A percentile compares a stretch with the other conserved stretches of the same genome.
phyloP scores from a whole-genome alignment of 179 eudicot species.

The Actinidia arguta region DNA sequence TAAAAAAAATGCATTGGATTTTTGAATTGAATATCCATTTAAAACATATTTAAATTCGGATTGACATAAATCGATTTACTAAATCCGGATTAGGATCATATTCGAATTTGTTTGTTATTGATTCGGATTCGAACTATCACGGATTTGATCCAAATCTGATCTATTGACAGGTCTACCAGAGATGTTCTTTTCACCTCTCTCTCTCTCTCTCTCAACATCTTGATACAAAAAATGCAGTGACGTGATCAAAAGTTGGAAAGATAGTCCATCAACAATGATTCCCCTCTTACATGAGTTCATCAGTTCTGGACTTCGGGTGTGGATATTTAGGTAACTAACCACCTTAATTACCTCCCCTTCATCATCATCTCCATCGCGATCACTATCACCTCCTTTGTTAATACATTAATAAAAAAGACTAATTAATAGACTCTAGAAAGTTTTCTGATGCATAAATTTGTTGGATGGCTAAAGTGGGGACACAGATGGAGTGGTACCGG shows the following conservation, averaged over 20 bases:
- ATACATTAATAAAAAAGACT: not conserved
- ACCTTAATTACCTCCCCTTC: not conserved
- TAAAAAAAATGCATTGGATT: too few species aligned
- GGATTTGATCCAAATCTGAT: not conserved
- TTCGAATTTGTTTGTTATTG: too few species aligned
- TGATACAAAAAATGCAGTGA: constrained; percentile 33
- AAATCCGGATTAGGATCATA: too few species aligned
- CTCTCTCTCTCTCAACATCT: not conserved
- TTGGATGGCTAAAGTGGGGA: constrained; percentile 49
- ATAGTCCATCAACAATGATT: constrained; percentile 59
- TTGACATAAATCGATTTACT: too few species aligned
- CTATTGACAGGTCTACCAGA: not conserved
- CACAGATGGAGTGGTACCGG: constrained; percentile 56
- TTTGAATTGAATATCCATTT: not conserved
- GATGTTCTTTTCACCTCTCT: not conserved
- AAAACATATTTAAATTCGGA: too few species aligned
- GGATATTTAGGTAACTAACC: constrained; percentile 73
- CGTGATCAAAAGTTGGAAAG: constrained; percentile 49
- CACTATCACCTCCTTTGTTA: not conserved
- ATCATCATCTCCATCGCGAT: not conserved
- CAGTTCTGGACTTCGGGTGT: constrained; percentile 61
- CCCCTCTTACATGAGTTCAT: constrained; percentile 70
- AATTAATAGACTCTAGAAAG: not conserved
- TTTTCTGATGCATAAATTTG: not conserved
- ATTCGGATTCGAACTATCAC: not conserved